These are phyloP conservation scores for Phialophora verrucosa DNA, from an alignment of 2,329 filamentous ascomycete genomes.

Conservation along the genomic window DNA sequence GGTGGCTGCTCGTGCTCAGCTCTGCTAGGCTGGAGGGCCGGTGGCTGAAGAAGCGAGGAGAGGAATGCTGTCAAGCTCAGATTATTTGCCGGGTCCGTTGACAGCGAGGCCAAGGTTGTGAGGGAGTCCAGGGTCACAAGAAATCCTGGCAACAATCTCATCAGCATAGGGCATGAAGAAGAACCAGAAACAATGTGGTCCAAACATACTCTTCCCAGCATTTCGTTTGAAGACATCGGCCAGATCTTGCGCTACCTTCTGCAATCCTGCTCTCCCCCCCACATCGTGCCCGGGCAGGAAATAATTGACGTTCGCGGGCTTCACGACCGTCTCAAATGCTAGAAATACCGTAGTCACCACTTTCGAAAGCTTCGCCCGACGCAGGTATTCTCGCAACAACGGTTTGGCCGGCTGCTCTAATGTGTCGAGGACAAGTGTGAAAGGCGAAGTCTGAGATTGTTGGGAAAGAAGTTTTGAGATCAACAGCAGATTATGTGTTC, in stretches of 20 bases:
- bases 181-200: background rate
- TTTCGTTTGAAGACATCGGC: slow-evolving; percentile 44
- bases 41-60: slow-evolving; percentile 69
- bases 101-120: slow-evolving; percentile 29
- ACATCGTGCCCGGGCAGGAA: slow-evolving; percentile 67
- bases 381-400: slow-evolving; percentile 74
- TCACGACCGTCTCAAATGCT: slow-evolving; percentile 73
- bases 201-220: slow-evolving; percentile 33
- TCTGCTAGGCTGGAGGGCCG: slow-evolving; percentile 35
- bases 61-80: slow-evolving; percentile 71
- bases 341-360: slow-evolving; percentile 57
- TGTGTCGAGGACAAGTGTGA: slow-evolving; percentile 84
- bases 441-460: slow-evolving; percentile 66
- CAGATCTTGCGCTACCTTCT: slow-evolving; percentile 48
- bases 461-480: slow-evolving; percentile 81
- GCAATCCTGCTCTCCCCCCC: slow-evolving; percentile 51
- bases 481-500: slow-evolving; percentile 82
- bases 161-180: slow-evolving; percentile 4
- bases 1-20: slow-evolving; percentile 37
- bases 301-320: slow-evolving; percentile 68
- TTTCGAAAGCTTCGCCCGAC: slow-evolving; percentile 65
- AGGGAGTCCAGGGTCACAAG: slow-evolving; percentile 37
- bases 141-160: slow-evolving; percentile 8
- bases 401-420: slow-evolving; percentile 79
- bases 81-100: slow-evolving; percentile 24